phyloP scores from a whole-genome alignment of 139 green algal species.

The Mychonastes homosphaera region DNA sequence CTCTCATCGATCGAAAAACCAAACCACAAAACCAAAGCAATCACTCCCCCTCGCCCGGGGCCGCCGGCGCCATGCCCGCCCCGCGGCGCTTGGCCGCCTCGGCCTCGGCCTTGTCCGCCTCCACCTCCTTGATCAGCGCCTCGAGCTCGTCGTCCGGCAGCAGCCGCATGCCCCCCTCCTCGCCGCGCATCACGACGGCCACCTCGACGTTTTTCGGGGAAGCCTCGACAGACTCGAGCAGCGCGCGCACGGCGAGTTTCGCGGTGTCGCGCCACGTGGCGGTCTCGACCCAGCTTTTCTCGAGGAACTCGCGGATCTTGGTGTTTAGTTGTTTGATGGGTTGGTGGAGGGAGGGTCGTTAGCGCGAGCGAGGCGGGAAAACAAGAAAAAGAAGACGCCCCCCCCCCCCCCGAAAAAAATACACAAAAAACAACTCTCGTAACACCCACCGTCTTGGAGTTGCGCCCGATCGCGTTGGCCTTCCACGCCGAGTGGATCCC shows the following conservation, averaged over 20 bases:
- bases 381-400: too few species aligned
- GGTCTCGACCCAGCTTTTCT: conserved; percentile 89
- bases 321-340: not conserved
- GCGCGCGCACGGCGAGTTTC: conserved; percentile 82
- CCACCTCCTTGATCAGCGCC: conserved; percentile 66
- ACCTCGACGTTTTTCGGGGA: conserved; percentile 67
- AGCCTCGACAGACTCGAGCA: conserved; percentile 83
- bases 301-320: conserved; percentile 90
- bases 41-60: not conserved
- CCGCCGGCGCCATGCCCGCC: conserved; percentile 5
- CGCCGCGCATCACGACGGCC: conserved; percentile 77
- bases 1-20: too few species aligned
- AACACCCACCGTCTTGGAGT: conserved; percentile 86
- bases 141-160: conserved; percentile 69
- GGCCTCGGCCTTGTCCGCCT: conserved; percentile 78
- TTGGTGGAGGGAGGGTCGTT: not conserved
- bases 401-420: too few species aligned
- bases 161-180: conserved; percentile 42
- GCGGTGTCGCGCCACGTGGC: conserved; percentile 64
- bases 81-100: conserved; percentile 49
- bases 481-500: conserved; percentile 96
- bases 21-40: too few species aligned
- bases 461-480: conserved; percentile 91
- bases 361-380: not conserved
- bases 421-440: too few species aligned